Evolutionary conservation across 345 rosid genomes (phyloP), one percentile per base, ranked within the genome.

Genomic region (Mercurialis annua): DNA sequence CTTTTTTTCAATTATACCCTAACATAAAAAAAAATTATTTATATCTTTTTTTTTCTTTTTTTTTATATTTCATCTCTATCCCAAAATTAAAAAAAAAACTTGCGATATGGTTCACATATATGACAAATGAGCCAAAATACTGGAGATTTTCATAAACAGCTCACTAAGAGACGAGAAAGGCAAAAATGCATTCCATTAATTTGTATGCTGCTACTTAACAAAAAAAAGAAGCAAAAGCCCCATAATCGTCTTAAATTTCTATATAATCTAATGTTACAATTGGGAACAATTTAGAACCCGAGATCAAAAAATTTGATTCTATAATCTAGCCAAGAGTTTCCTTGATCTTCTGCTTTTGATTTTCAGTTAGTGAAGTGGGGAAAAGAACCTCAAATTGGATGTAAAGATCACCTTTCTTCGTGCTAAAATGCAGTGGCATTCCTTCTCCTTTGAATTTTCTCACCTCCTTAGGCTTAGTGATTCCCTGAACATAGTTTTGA

Each of bases 391-490:
- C 99, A 43, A 83, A 95, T 6, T 88, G 85, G 58, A 92, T 85
- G 56, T 87, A 90, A 27, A 95, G 92, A 67, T 92, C 86, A 1
- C 97, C 99, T 71, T 87, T 95, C 89, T 92, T 92, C 20, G 72
- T 84, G 78, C 94, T 92, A 63, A 70, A 81, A 77, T 92, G 92
- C 81, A 86, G 65, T 14, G 98, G 98, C 99, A 94, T 94, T 47
- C 99, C 99, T 84, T 94, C 98, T 21, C 93, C 99, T 82, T 84
- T 92, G 61, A 92, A 83, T 83, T 85, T 95, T 55, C 81, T 81
- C 76, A 92, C 94, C 78, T 88, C 92, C 74, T 95, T 95, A 0
- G 99, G 98, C 76, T 90, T 92, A 1, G 94, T 95, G 55, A 95
- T 84, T 72, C 88, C 97, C 99, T 95, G 86, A 34, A 47, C 40